Evolutionary conservation across 768 basidiomycete species (phyloP), one percentile per base, ranked within the genome.

Genomic region (Austroboletus festivus): DNA sequence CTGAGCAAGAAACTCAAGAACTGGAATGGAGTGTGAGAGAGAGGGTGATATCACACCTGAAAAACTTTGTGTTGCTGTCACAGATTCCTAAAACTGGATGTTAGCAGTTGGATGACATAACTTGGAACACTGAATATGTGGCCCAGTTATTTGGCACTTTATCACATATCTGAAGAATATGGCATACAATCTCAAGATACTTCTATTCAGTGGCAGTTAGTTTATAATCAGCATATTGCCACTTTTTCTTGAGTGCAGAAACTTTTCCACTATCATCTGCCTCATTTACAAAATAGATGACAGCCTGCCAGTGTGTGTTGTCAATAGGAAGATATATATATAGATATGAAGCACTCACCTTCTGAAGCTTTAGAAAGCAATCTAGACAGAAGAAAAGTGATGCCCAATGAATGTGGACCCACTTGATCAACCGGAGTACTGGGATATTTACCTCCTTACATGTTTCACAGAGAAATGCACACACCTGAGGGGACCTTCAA

Each of bases 1-100:
- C 6, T 18, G 33, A 23, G 43, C 31, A 44, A 44, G 43, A 35
- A 44, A 44, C 33, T 44, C 43, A 3, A 44, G 43, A 15, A 44
- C 43, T 19, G 43, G 33, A 15, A 44, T 44, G 33, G 43, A 44
- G 11, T 33, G 21, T n/a, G 33, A 44, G 9, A 44, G 33, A 12
- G 43, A 34, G n/a, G 43, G 43, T 16, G 12, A 23, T 16, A 33
- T 22, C 3, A 34, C 43, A 10, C 10, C 7, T 13, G 13, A 33
- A 13, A 33, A 33, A 33, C 7, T 33, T 15, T 33, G 31, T 13
- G 31, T 33, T 4, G 13, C 31, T 13, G 12, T 10, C 7, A 13
- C 31, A 13, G 31, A 13, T 15, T 33, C 7, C 31, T 33, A 13
- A 13, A 33, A 11, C 11, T 28, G 11, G 6, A 28, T 11, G 11